These are phyloP conservation scores for Pseudocercospora cruenta DNA, from an alignment of 2,329 filamentous ascomycete species.

Conservation along the genomic window DNA sequence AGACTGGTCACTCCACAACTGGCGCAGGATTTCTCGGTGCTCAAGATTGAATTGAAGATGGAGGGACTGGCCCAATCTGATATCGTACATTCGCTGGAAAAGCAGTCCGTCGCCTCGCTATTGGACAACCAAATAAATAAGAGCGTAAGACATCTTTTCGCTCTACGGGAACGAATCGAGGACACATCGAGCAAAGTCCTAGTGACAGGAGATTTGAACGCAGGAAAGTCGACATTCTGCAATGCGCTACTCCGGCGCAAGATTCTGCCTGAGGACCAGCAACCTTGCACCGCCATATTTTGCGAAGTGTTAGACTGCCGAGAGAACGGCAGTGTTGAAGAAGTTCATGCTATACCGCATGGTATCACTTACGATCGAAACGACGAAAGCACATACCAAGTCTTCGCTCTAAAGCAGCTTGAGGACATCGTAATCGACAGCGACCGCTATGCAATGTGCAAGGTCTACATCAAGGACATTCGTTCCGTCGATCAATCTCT, in stretches of 20 bases:
- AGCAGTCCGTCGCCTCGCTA: slow-evolving; percentile 83
- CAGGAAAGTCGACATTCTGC: slow-evolving; percentile 98
- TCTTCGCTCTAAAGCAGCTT: slow-evolving; percentile 75
- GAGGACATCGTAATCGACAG: slow-evolving; percentile 92
- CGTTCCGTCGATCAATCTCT: slow-evolving; percentile 89
- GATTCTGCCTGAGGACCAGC: slow-evolving; percentile 92
- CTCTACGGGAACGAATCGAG: slow-evolving; percentile 89
- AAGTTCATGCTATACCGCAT: slow-evolving; percentile 92
- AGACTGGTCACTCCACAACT: slow-evolving; percentile 89
- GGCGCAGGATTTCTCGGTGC: slow-evolving; percentile 90
- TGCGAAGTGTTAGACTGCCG: slow-evolving; percentile 93
- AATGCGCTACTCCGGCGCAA: slow-evolving; percentile 94
- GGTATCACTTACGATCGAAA: slow-evolving; percentile 79
- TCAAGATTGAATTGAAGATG: slow-evolving; percentile 93
- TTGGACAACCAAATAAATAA: slow-evolving; percentile 93
- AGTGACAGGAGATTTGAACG: slow-evolving; percentile 93
- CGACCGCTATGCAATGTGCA: slow-evolving; percentile 87
- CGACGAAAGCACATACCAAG: slow-evolving; percentile 92
- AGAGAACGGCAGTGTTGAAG: slow-evolving; percentile 88
- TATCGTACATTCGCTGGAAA: slow-evolving; percentile 91
- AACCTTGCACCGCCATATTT: slow-evolving; percentile 97
- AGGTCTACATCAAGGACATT: slow-evolving; percentile 92
- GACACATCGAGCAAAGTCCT: slow-evolving; percentile 97
- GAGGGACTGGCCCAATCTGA: slow-evolving; percentile 84
- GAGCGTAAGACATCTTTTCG: slow-evolving; percentile 86